Percentiles rank a stretch among this genome's conserved stretches.
Evolutionary conservation across 2,329 filamentous ascomycete species (phyloP).

Genomic region (Corinectria fuckeliana): DNA sequence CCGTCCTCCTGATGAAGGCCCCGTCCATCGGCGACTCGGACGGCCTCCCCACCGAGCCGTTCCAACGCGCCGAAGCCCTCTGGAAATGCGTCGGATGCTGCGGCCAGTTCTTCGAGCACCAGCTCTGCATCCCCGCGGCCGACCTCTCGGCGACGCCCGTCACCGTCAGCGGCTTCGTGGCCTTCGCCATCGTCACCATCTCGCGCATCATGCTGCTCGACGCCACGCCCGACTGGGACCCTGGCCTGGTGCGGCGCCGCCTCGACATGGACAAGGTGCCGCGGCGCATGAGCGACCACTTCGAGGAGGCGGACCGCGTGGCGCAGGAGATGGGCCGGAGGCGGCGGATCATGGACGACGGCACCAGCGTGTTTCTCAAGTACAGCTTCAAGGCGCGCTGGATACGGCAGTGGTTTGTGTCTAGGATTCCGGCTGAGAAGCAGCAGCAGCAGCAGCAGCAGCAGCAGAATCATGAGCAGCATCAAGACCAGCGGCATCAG

Average conservation of each 20-base stretch:
- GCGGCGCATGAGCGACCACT: conserved; percentile 39
- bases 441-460: not conserved
- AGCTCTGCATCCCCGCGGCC: conserved; percentile 34
- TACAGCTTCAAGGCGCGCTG: conserved; percentile 47
- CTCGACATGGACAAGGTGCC: conserved; percentile 43
- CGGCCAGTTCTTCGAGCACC: conserved; percentile 37
- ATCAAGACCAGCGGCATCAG: conserved; percentile 17
- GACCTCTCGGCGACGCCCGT: conserved; percentile 42
- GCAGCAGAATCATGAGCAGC: not conserved
- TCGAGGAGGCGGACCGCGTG: conserved; percentile 41
- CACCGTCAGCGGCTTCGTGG: conserved; percentile 36
- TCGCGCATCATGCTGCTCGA: conserved; percentile 46
- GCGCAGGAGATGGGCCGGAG: conserved; percentile 33
- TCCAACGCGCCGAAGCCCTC: conserved; percentile 43
- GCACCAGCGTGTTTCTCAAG: conserved; percentile 39
- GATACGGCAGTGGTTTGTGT: conserved; percentile 49
- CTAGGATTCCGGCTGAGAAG: conserved; percentile 29
- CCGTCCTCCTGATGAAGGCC: conserved; percentile 41
- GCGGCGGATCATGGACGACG: conserved; percentile 39
- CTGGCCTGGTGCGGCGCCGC: conserved; percentile 39
- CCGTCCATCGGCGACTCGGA: conserved; percentile 21
- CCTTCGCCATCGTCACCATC: conserved; percentile 45
- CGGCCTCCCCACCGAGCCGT: conserved; percentile 24
- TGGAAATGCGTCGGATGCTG: conserved; percentile 46
- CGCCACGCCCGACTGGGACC: conserved; percentile 46